Base-by-base conservation (phyloP, 2,329 filamentous ascomycete genomes). In the Paraphoma chrysanthemicola region DNA sequence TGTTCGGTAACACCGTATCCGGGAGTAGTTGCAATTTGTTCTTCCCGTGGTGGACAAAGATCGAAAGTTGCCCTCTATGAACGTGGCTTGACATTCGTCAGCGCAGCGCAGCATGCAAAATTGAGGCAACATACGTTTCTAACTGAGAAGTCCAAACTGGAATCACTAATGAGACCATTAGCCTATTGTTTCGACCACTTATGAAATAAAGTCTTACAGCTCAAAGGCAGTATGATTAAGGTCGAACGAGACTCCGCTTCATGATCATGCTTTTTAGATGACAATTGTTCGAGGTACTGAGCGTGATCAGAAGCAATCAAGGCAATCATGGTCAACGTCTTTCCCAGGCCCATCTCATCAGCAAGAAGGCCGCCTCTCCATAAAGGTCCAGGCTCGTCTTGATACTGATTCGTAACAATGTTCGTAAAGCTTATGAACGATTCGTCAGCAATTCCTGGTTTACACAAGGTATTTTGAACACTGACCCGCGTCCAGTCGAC, bases 311-410 rank as follows among this genome's bases (percentile, higher is more conserved):
- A 48, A 29, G 48, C 38, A 17, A 58, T 44, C 36, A 57, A 14
- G 18, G 56, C 53, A 23, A 66, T 64, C 50, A 66, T 64, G 44
- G 53, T 60, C 12, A 60, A 54, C 28, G 60, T 56, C 28, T 66
- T 66, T 0, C 60, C 60, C 45, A 66, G 44, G 1, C 63, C 63
- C 60, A 66, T 66, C 1, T 47, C 46, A n/a, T 64, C 63, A 12
- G 63, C 60, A 9, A 66, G 41, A 9, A 64, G 41, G 7, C 57
- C 62, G 2, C 60, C 56, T 41, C 43, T 48, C 36, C 45, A 52
- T 2, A 36, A 1, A 12, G 29, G 29, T 3, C 36, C 46, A 52
- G 43, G 46, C 2, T 12, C 16, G 5, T 31, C 30, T 28, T 48
- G 46, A 8, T 5, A 29, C 30, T 36, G 14, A 18, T 46, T 18